Conservation (phyloP, 176 grass and related monocot species). For the Bolboschoenus planiculmis region DNA sequence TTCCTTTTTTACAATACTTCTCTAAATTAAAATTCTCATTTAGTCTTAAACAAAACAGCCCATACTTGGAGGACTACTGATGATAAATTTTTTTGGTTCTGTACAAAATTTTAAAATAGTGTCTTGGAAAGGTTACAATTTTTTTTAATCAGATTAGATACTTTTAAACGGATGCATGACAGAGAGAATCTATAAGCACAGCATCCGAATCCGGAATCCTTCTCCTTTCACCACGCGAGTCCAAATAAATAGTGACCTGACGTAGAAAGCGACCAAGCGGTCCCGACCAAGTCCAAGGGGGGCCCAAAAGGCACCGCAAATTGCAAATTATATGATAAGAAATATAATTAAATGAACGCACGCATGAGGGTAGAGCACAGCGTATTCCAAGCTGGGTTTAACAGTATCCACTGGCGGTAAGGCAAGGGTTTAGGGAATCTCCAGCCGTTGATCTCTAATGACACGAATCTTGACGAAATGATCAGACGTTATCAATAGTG, state of each 20-base stretch:
- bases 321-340: not conserved
- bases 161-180: no score
- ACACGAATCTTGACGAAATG: not conserved
- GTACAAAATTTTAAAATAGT: no score
- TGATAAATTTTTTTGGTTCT: no score
- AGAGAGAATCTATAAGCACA: no score
- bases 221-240: not conserved
- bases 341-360: not conserved
- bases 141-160: no score
- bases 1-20: no score
- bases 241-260: not conserved
- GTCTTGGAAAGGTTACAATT: no score
- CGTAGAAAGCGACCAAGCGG: not conserved
- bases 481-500: not conserved
- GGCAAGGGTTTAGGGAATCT: not conserved
- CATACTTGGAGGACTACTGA: no score
- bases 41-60: no score
- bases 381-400: not conserved
- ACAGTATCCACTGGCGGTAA: not conserved
- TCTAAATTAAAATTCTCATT: no score
- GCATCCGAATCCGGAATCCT: no score
- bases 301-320: not conserved
- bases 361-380: not conserved
- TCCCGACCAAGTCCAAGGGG: not conserved
- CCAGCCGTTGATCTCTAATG: not conserved